Evolutionary conservation across 225 moss, liverwort and hornwort genomes (phyloP).

Genomic region (Polytrichum commune): DNA sequence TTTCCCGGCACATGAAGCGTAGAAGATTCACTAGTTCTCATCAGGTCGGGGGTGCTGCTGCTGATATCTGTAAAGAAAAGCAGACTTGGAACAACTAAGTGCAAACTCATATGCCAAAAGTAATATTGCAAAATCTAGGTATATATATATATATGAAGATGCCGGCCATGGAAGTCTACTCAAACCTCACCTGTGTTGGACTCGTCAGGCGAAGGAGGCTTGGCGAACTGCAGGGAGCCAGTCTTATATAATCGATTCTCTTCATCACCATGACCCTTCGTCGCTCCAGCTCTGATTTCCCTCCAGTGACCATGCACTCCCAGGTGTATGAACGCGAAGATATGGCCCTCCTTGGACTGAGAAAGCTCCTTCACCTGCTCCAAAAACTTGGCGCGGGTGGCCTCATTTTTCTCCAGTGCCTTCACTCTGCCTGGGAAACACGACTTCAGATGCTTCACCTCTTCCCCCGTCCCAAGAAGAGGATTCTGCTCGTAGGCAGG

Average conservation of each 20-base stretch:
- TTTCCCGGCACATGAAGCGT: neutral
- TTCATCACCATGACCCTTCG: too few relatives aligned
- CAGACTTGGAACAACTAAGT: neutral
- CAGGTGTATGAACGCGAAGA: constrained; percentile 15
- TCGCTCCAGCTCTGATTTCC: neutral
- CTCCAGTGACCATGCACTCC: constrained; percentile 23
- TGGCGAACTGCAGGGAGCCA: constrained; percentile 11
- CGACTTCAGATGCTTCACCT: constrained; percentile 5
- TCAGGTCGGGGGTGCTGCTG: neutral
- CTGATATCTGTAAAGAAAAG: neutral
- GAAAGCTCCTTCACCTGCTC: constrained; percentile 15
- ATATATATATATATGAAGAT: too few relatives aligned
- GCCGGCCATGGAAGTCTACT: neutral
- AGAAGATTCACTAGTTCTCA: neutral
- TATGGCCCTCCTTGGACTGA: neutral
- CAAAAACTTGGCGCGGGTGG: constrained; percentile 10
- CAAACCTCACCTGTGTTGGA: constrained; percentile 7
- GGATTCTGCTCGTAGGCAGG: neutral
- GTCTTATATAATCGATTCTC: neutral
- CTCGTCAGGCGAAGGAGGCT: neutral
- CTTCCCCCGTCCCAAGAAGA: constrained; percentile 11
- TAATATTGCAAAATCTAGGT: too few relatives aligned
- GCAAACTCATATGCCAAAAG: too few relatives aligned
- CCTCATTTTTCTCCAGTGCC: constrained; percentile 18
- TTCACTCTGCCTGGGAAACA: constrained; percentile 15